Base-by-base conservation (phyloP, 495 filamentous ascomycete genomes). In the Talaromyces stipitatus region DNA sequence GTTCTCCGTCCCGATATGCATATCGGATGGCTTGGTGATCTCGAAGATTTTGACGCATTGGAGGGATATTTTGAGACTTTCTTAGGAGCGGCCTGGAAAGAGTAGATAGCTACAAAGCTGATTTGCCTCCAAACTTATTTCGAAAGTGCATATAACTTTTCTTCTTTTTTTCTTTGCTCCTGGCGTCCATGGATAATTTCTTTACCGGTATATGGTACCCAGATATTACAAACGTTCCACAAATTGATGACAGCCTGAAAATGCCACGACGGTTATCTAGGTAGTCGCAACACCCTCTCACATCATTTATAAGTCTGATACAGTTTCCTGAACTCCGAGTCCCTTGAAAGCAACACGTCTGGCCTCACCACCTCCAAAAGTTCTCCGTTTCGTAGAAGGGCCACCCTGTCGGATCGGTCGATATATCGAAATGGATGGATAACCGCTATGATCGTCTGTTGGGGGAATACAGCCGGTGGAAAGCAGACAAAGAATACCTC, bases 1-100 rank as follows among this genome's bases (percentile, higher is more conserved):
- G 73, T 85, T 24, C 56, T 79, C 0, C 64, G 85, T 22, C 87
- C 87, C 0, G 87, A 90, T 74, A 81, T 84, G 57, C 85, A 89
- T 69, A 76, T 89, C 38, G 79, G 81, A 2, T 77, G 72, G 64
- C 67, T 86, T 30, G 81, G 80, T 1, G 77, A 75, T 11, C 57
- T 88, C 56, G 76, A 78, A 26, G 82, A 84, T 61, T 61, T 24
- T n/a, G 45, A 48, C 24, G 45, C 22, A 10, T 24, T 48, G 22
- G 20, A 16, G 3, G 12, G 20, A 3, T 48, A 24, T 8, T 48
- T 48, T 4, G 23, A 16, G 23, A 20, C n/a, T 3, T 48, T 48
- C 20, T 7, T 33, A 12, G 12, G 12, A 33, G 43, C n/a, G n/a
- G n/a, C n/a, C n/a, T n/a, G n/a, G n/a, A n/a, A n/a, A n/a, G n/a